phyloP scores from a whole-genome alignment of 2,329 filamentous ascomycete genomes.

The Magnaporthiopsis poae region DNA sequence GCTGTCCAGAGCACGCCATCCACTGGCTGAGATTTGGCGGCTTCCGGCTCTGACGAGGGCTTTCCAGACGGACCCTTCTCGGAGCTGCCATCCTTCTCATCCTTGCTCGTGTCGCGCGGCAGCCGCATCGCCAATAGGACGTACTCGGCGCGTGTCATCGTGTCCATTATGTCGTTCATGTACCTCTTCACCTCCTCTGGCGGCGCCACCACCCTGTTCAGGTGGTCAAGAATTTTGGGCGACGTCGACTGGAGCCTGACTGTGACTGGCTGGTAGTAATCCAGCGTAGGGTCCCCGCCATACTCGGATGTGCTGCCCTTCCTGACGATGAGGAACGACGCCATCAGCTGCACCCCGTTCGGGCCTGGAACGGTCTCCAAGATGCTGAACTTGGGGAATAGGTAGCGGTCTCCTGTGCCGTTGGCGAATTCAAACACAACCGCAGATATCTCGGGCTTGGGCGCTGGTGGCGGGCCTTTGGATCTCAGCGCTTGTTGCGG shows the following conservation, averaged over 20 bases:
- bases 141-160: slow-evolving; percentile 58
- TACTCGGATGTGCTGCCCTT: slow-evolving; percentile 60
- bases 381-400: slow-evolving; percentile 71
- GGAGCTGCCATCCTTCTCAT: slow-evolving; percentile 20
- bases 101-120: slow-evolving; percentile 33
- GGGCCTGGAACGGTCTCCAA: slow-evolving; percentile 52
- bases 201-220: slow-evolving; percentile 52
- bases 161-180: slow-evolving; percentile 62
- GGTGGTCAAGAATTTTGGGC: slow-evolving; percentile 49
- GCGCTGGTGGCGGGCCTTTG: slow-evolving; percentile 45
- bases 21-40: slow-evolving; percentile 11
- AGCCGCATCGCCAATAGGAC: slow-evolving; percentile 58
- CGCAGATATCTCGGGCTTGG: slow-evolving; percentile 53
- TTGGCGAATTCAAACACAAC: slow-evolving; percentile 59
- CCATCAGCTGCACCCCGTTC: slow-evolving; percentile 48
- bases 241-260: slow-evolving; percentile 47
- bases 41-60: slow-evolving; percentile 3
- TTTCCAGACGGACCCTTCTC: slow-evolving; percentile 13
- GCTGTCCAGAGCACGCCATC: slow-evolving; percentile 16
- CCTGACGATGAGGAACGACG: slow-evolving; percentile 68
- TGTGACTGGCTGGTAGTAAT: slow-evolving; percentile 69
- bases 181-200: slow-evolving; percentile 54
- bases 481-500: slow-evolving; percentile 48
- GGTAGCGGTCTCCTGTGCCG: slow-evolving; percentile 62
- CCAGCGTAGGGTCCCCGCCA: slow-evolving; percentile 50